Percentiles rank a stretch among this genome's conserved stretches.
These are phyloP conservation scores for Cryptosporidium bovis DNA, from an alignment of 169 alveolate genomes.

Conservation along the genomic window DNA sequence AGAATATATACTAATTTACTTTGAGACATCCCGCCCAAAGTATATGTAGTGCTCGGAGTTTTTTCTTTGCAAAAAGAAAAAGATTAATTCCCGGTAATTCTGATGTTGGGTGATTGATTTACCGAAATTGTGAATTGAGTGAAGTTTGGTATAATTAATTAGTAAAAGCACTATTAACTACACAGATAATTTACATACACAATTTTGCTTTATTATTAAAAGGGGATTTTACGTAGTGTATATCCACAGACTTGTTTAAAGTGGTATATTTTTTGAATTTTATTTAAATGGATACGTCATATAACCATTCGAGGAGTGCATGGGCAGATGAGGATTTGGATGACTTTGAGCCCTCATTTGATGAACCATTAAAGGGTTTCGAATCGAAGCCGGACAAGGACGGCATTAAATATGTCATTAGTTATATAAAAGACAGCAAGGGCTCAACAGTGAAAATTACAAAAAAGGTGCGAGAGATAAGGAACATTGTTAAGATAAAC, in stretches of 20 bases:
- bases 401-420: slow-evolving; percentile 69
- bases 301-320: slow-evolving; percentile 40
- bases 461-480: slow-evolving; percentile 37
- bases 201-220: no score
- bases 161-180: no score
- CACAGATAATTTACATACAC: no score
- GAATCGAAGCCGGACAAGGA: slow-evolving; percentile 71
- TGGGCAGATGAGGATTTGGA: slow-evolving; percentile 74
- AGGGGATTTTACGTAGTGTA: neutral
- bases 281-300: slow-evolving; percentile 22
- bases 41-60: neutral
- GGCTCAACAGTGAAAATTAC: slow-evolving; percentile 59
- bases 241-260: neutral
- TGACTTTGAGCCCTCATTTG: slow-evolving; percentile 74
- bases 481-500: slow-evolving; percentile 45
- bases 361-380: slow-evolving; percentile 71
- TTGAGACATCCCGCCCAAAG: slow-evolving; percentile 69
- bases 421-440: slow-evolving; percentile 56
- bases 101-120: no score
- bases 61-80: neutral
- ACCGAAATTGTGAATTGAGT: no score
- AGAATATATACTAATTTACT: neutral
- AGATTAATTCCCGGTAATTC: no score
- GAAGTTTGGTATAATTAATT: no score
- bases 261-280: neutral